A percentile compares a stretch with the other conserved stretches of the same genome.
phyloP scores from a whole-genome alignment of 768 basidiomycete species.

The Rhizopogon vulgaris region DNA sequence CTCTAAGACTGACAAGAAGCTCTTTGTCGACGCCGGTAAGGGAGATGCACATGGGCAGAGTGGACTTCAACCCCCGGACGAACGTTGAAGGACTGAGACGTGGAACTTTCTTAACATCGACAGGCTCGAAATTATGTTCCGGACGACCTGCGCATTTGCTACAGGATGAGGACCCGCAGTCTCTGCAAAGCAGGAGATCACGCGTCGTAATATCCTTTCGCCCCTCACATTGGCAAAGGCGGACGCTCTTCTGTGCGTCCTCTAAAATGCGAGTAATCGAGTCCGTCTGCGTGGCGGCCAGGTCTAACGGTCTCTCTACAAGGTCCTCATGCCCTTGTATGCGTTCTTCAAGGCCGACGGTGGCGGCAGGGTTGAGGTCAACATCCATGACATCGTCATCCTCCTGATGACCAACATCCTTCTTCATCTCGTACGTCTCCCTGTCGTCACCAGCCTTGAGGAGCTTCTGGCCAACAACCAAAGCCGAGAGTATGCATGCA shows the following conservation, averaged over 20 bases:
- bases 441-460: constrained; percentile 62
- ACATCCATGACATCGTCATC: constrained; percentile 43
- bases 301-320: constrained; percentile 55
- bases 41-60: constrained; percentile 81
- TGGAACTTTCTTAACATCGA: constrained; percentile 44
- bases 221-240: constrained; percentile 90
- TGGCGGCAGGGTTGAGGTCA: constrained; percentile 25
- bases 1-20: constrained; percentile 47
- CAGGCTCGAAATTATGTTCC: constrained; percentile 65
- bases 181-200: constrained; percentile 59
- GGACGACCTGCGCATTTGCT: constrained; percentile 86
- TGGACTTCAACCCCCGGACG: constrained; percentile 68
- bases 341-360: constrained; percentile 35
- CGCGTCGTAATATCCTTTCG: constrained; percentile 69
- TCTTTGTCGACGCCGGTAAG: constrained; percentile 44
- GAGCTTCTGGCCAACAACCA: constrained; percentile 60
- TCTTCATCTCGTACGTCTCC: constrained; percentile 64
- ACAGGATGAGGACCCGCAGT: constrained; percentile 79
- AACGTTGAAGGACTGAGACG: constrained; percentile 73
- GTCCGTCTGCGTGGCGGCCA: constrained; percentile 45
- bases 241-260: constrained; percentile 61
- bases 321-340: constrained; percentile 73
- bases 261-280: constrained; percentile 52
- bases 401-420: constrained; percentile 28
- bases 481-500: constrained; percentile 76